Conservation (phyloP, 2,329 filamentous ascomycete genomes). For the Claviceps maximensis region DNA sequence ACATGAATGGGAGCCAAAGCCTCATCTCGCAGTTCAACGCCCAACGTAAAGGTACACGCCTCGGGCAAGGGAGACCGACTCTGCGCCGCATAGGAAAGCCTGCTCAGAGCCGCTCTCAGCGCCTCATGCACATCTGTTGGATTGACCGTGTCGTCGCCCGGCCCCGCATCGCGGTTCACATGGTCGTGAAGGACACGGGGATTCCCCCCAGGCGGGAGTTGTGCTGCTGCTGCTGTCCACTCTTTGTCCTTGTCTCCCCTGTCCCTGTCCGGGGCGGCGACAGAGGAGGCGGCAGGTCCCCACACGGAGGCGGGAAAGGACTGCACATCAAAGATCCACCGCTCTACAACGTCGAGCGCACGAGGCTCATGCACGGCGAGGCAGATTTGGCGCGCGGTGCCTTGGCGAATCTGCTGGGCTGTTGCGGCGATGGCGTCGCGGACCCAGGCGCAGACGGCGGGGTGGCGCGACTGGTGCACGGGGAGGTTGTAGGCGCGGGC, state of each 20-base stretch:
- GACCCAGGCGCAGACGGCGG: slow-evolving; percentile 75
- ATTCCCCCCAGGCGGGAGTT: neutral
- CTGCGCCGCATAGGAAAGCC: slow-evolving; percentile 46
- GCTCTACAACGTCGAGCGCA: slow-evolving; percentile 35
- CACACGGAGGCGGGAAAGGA: slow-evolving; percentile 28
- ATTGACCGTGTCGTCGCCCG: slow-evolving; percentile 23
- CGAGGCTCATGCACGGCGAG: slow-evolving; percentile 32
- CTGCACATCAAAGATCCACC: slow-evolving; percentile 47
- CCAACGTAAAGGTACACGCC: slow-evolving; percentile 63
- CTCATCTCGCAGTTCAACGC: slow-evolving; percentile 55
- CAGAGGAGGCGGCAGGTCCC: neutral
- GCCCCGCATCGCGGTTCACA: slow-evolving; percentile 16
- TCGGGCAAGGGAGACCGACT: slow-evolving; percentile 44
- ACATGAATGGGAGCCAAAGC: slow-evolving; percentile 45
- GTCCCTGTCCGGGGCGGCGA: neutral
- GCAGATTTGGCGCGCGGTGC: slow-evolving; percentile 32
- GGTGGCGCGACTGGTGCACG: slow-evolving; percentile 76
- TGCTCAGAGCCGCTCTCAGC: slow-evolving; percentile 52
- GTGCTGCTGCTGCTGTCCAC: neutral
- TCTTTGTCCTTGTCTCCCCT: neutral
- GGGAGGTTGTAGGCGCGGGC: slow-evolving; percentile 72
- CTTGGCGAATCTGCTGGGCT: slow-evolving; percentile 52
- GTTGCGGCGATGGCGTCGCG: slow-evolving; percentile 65
- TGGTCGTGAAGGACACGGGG: neutral
- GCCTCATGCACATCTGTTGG: slow-evolving; percentile 57